Evolutionary conservation across 192 early-diverging fungal genomes (phyloP), one percentile per base, ranked within the genome.

Genomic region (Polychytrium aggregatum): DNA sequence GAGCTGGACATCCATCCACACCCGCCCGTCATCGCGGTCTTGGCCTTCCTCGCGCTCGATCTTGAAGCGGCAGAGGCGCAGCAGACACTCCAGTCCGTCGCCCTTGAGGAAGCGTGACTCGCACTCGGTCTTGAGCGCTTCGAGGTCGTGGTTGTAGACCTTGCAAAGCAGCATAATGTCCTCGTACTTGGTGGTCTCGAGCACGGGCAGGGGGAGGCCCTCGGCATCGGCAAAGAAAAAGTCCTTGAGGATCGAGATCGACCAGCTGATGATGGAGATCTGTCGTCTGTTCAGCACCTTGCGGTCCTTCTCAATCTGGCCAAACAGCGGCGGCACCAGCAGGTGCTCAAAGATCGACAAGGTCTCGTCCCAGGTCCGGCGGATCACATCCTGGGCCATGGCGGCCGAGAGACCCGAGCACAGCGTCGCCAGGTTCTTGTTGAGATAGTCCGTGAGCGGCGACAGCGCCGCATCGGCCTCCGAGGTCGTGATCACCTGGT

Each of bases 371-470:
- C 74, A 76, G 31, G 62, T 71, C 26, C 73, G 57, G n/a, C 56
- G 60, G 45, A 76, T 76, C 8, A 76, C 71, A 53, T 74, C 68
- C 45, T 76, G 74, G 6, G 72, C 56, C 74, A 76, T 76, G 10
- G 39, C 30, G n/a, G 59, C 31, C 7, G 65, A 65, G 11, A 76
- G 53, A 31, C 56, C 55, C 9, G 48, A 51, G 39, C 61, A 69
- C 3, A 76, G 43, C 1, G 72, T 75, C 21, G 56, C 68, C 9
- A 76, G 52, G 48, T 76, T 76, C 34, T 75, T 70, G 60, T 76
- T 67, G 8, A 76, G 56, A 41, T 76, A 76, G 44, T 68, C 73
- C 17, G 57, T 75, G 35, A 76, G 56, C 14, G 68, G 68, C 16
- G 58, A 53, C 20, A 76, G 50, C 18, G 64, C 52, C 27, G 37